Percentiles rank a stretch among this genome's conserved stretches.
These are phyloP conservation scores for Plantago elongata DNA, from an alignment of 257 asterid species.

Conservation along the genomic window DNA sequence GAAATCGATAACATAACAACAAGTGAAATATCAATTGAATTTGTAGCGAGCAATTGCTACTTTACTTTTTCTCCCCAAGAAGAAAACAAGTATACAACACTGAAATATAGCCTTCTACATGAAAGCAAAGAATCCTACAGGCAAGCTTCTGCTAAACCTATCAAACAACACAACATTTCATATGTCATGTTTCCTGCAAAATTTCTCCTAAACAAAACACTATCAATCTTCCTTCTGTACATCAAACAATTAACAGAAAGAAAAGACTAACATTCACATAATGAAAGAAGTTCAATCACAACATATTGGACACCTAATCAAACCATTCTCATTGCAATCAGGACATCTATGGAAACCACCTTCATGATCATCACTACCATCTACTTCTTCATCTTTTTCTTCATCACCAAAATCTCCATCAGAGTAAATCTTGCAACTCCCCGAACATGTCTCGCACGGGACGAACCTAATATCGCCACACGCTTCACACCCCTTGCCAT, in stretches of 20 bases:
- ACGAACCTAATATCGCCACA: slow-evolving; percentile 86
- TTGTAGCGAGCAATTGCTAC: background rate
- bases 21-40: background rate
- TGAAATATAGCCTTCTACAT: slow-evolving; percentile 14
- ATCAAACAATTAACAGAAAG: slow-evolving; percentile 25
- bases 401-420: slow-evolving; percentile 46
- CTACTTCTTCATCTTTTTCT: background rate
- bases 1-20: background rate
- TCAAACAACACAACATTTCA: background rate
- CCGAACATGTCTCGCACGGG: slow-evolving; percentile 89
- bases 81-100: slow-evolving; percentile 16
- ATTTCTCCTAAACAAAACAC: slow-evolving; percentile 8
- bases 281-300: slow-evolving; percentile 32
- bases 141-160: slow-evolving; percentile 18
- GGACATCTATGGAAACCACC: slow-evolving; percentile 81
- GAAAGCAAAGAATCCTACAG: slow-evolving; percentile 8
- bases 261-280: background rate
- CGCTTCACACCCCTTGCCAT: slow-evolving; percentile 52
- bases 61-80: background rate
- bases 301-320: slow-evolving; percentile 68
- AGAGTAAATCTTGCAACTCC: slow-evolving; percentile 75
- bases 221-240: slow-evolving; percentile 42
- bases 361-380: slow-evolving; percentile 28
- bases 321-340: slow-evolving; percentile 85
- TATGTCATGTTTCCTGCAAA: background rate